These are phyloP conservation scores for Tylopilus sp. DNA, from an alignment of 1,284 basidiomycete species.

Conservation along the genomic window DNA sequence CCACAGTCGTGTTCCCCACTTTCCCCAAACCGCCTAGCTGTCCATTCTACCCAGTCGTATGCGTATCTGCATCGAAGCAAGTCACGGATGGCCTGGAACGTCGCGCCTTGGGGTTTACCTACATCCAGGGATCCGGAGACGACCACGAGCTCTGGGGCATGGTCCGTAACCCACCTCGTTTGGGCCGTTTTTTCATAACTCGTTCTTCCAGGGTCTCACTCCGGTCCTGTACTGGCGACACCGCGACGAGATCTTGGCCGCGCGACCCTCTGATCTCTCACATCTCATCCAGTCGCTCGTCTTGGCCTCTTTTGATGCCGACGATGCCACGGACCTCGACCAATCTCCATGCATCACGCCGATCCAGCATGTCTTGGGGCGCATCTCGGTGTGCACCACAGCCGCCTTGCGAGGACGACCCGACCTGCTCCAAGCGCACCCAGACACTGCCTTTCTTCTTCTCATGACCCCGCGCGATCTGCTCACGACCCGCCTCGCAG, in stretches of 20 bases:
- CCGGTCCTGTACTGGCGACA: constrained; percentile 73
- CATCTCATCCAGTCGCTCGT: constrained; percentile 47
- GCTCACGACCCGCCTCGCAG: not conserved
- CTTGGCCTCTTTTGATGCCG: constrained; percentile 5
- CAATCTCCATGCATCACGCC: constrained; percentile 14
- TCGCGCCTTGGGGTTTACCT: constrained; percentile 61
- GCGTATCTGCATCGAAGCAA: constrained; percentile 74
- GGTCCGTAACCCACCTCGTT: constrained; percentile 40
- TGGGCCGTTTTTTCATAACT: not conserved
- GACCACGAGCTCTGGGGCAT: constrained; percentile 86
- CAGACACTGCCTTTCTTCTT: constrained; percentile 15
- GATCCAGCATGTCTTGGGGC: constrained; percentile 38
- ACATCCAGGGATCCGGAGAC: constrained; percentile 87
- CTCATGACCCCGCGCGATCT: constrained; percentile 12
- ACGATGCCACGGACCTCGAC: not conserved
- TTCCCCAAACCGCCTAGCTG: constrained; percentile 25
- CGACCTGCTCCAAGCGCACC: constrained; percentile 2
- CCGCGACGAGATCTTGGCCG: constrained; percentile 45
- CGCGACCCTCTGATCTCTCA: constrained; percentile 46
- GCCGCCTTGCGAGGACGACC: constrained; percentile 26
- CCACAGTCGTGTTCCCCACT: constrained; percentile 44
- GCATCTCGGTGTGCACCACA: constrained; percentile 37
- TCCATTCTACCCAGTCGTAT: constrained; percentile 64
- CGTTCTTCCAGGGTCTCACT: constrained; percentile 55
- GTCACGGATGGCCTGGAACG: constrained; percentile 56